Percentiles rank a stretch among this genome's conserved stretches.
Conservation (phyloP, 305 asterid genomes). For the Fraxinus greggii region DNA sequence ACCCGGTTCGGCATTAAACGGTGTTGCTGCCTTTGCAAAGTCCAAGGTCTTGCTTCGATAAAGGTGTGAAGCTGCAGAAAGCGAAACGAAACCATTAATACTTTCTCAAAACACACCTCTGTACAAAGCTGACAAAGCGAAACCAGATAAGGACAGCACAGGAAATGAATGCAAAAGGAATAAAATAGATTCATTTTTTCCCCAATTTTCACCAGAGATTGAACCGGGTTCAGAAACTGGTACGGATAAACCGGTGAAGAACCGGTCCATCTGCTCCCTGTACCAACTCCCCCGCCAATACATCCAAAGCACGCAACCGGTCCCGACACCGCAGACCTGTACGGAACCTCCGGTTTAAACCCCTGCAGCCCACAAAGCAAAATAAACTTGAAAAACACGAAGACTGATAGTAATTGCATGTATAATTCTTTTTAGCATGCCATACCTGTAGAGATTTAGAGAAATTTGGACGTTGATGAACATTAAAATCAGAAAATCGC, state of each 20-base stretch:
- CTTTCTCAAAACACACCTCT: not conserved
- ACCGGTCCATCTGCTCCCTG: not conserved
- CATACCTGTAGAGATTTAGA: conserved; percentile 16
- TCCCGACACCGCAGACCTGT: not conserved
- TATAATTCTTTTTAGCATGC: not conserved
- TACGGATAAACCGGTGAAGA: conserved; percentile 13
- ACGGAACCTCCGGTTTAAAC: conserved; percentile 19
- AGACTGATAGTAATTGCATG: not conserved
- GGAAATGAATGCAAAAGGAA: not conserved
- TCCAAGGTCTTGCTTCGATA: conserved; percentile 17
- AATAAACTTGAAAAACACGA: not conserved
- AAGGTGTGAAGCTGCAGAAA: conserved; percentile 20
- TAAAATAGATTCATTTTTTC: not conserved
- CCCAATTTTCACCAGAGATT: not conserved
- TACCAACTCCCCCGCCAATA: conserved; percentile 2
- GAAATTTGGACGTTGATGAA: not conserved
- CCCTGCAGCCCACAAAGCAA: conserved; percentile 9
- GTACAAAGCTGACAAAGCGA: conserved; percentile 10
- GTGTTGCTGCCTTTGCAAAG: conserved; percentile 22
- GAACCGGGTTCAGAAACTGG: conserved; percentile 27
- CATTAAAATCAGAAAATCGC: not conserved
- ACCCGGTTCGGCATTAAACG: conserved; percentile 24
- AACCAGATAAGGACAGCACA: conserved; percentile 16
- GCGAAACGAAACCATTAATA: not conserved
- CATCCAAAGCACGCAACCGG: not conserved